Evolutionary conservation across 2,329 filamentous ascomycete species (phyloP).

Genomic region (Fusarium transvaalense): DNA sequence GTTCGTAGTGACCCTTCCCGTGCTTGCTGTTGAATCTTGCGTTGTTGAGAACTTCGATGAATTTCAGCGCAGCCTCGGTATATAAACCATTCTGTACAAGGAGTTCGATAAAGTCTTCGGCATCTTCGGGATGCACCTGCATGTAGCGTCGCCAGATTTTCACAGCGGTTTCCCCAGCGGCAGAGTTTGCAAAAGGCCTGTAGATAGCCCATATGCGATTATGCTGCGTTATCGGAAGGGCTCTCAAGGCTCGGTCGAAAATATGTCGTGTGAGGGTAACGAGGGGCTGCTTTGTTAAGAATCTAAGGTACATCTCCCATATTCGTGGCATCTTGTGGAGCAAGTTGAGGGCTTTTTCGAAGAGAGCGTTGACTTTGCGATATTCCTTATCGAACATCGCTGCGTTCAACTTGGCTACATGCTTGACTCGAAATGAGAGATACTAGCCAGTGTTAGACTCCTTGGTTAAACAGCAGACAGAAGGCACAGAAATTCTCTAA

Average conservation of each 20-base stretch:
- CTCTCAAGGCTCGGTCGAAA: constrained; percentile 92
- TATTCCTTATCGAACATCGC: constrained; percentile 84
- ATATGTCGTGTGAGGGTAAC: constrained; percentile 87
- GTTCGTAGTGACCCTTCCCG: constrained; percentile 93
- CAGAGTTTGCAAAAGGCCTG: constrained; percentile 89
- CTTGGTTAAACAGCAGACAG: constrained; percentile 1
- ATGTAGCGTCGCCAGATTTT: constrained; percentile 97
- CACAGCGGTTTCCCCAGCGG: constrained; percentile 88
- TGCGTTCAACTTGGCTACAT: constrained; percentile 85
- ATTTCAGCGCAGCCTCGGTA: constrained; percentile 90
- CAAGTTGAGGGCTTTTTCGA: constrained; percentile 90
- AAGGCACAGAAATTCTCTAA: neutral
- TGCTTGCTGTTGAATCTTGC: constrained; percentile 91
- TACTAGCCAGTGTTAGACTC: constrained; percentile 67
- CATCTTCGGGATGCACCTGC: constrained; percentile 95
- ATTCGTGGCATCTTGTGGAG: constrained; percentile 99
- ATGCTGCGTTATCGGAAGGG: constrained; percentile 93
- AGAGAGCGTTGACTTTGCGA: constrained; percentile 93
- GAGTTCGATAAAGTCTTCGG: constrained; percentile 94
- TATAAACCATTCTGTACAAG: constrained; percentile 84
- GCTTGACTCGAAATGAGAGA: constrained; percentile 83
- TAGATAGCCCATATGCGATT: constrained; percentile 96
- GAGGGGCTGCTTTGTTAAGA: constrained; percentile 90
- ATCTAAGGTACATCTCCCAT: constrained; percentile 97
- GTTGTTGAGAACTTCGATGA: constrained; percentile 93